Evolutionary conservation across 257 asterid genomes (phyloP).

Genomic region (Voacanga thouarsii): DNA sequence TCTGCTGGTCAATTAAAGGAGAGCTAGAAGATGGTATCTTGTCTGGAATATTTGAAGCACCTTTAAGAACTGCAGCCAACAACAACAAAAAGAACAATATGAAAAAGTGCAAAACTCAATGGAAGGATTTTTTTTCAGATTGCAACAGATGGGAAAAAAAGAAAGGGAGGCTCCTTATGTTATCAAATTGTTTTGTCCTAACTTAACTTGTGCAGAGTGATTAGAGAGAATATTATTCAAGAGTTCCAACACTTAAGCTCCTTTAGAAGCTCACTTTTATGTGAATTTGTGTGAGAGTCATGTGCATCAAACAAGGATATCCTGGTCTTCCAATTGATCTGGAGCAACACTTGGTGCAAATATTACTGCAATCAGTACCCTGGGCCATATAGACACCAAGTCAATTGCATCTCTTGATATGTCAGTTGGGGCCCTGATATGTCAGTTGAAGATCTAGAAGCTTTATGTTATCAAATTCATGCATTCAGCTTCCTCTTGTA

Average conservation of each 20-base stretch:
- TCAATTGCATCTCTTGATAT: background rate
- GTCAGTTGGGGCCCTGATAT: background rate
- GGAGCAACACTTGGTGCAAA: background rate
- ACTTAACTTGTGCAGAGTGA: background rate
- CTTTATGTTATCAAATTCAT: background rate
- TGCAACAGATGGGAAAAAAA: background rate
- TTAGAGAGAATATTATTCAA: background rate
- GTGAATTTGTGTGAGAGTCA: background rate
- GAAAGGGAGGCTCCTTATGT: background rate
- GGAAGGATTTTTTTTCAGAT: background rate
- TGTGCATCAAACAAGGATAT: background rate
- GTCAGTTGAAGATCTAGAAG: background rate
- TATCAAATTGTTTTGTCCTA: background rate
- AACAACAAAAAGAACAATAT: background rate
- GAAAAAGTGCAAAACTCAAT: background rate
- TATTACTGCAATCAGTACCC: background rate
- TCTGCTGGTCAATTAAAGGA: constrained; percentile 60
- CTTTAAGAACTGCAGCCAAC: constrained; percentile 74
- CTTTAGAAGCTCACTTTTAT: background rate
- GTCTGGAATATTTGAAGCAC: constrained; percentile 80
- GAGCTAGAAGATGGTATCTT: constrained; percentile 66
- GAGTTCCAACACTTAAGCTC: background rate
- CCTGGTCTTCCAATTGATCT: background rate
- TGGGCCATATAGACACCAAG: background rate
- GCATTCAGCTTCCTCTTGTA: background rate